phyloP scores from a whole-genome alignment of 2,329 filamentous ascomycete species.

The Alternaria sp. region DNA sequence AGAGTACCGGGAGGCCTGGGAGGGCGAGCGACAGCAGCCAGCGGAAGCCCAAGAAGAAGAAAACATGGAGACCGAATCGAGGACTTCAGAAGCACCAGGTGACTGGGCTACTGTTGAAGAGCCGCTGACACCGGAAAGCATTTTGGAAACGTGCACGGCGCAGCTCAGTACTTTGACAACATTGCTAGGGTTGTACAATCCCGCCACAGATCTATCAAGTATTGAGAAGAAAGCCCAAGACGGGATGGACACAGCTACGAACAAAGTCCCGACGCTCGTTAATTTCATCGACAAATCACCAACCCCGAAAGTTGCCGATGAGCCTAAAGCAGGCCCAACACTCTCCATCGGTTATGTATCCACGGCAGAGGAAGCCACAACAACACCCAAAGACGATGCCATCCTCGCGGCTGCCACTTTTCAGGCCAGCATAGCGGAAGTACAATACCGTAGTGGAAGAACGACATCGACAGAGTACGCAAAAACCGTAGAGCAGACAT shows the following conservation, averaged over 20 bases:
- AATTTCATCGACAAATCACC: conserved; percentile 46
- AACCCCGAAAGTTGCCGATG: conserved; percentile 28
- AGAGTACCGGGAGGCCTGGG: conserved; percentile 33
- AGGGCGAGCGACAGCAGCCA: conserved; percentile 23
- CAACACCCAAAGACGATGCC: conserved; percentile 60
- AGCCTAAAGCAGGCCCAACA: conserved; percentile 43
- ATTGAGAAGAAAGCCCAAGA: conserved; percentile 68
- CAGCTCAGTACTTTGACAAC: conserved; percentile 62
- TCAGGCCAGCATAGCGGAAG: conserved; percentile 63
- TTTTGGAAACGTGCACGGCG: conserved; percentile 73
- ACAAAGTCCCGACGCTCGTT: conserved; percentile 64
- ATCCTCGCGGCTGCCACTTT: conserved; percentile 66
- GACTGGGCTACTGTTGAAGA: conserved; percentile 74
- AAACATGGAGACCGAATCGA: conserved; percentile 38
- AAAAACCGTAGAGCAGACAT: conserved; percentile 48
- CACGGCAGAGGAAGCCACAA: conserved; percentile 40
- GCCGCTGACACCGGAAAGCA: conserved; percentile 68
- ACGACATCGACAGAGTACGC: conserved; percentile 64
- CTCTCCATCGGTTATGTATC: conserved; percentile 42
- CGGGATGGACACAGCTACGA: conserved; percentile 61
- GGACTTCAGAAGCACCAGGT: conserved; percentile 55
- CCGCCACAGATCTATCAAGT: conserved; percentile 54
- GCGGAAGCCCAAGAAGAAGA: conserved; percentile 23
- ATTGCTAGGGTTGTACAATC: conserved; percentile 60
- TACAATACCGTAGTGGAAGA: conserved; percentile 62